phyloP scores from a whole-genome alignment of 2,329 filamentous ascomycete species.

The Alternaria consortialis region DNA sequence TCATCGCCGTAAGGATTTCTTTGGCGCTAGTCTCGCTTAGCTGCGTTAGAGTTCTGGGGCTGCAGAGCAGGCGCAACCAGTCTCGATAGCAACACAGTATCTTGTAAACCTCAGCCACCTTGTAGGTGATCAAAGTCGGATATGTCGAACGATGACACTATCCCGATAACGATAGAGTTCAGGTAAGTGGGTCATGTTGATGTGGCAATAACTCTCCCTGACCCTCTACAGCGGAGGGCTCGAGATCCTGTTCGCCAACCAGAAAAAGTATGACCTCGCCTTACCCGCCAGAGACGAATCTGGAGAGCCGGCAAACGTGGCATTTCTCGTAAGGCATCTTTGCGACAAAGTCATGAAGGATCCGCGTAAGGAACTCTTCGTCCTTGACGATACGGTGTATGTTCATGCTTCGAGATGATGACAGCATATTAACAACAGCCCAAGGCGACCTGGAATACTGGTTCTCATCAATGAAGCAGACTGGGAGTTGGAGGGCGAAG shows the following conservation, averaged over 20 bases:
- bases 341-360: conserved; percentile 87
- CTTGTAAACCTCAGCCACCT: background rate
- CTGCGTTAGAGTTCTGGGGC: background rate
- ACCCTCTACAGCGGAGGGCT: conserved; percentile 74
- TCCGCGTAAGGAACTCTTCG: conserved; percentile 83
- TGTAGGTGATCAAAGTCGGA: conserved; percentile 22
- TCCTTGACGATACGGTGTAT: conserved; percentile 87
- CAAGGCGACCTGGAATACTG: conserved; percentile 90
- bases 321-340: conserved; percentile 79
- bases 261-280: conserved; percentile 74
- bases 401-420: conserved; percentile 41
- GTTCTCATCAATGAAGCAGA: conserved; percentile 98
- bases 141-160: conserved; percentile 41
- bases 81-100: background rate
- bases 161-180: conserved; percentile 77
- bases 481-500: conserved; percentile 97
- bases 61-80: conserved; percentile 15
- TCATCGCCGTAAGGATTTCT: conserved; percentile 40
- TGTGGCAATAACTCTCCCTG: conserved; percentile 4
- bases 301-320: conserved; percentile 72
- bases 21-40: conserved; percentile 45
- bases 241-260: conserved; percentile 90
- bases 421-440: conserved; percentile 22
- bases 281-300: conserved; percentile 71
- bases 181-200: conserved; percentile 53